Base-by-base conservation (phyloP, 176 grass and related monocot species). In the Phyllostachys edulis region DNA sequence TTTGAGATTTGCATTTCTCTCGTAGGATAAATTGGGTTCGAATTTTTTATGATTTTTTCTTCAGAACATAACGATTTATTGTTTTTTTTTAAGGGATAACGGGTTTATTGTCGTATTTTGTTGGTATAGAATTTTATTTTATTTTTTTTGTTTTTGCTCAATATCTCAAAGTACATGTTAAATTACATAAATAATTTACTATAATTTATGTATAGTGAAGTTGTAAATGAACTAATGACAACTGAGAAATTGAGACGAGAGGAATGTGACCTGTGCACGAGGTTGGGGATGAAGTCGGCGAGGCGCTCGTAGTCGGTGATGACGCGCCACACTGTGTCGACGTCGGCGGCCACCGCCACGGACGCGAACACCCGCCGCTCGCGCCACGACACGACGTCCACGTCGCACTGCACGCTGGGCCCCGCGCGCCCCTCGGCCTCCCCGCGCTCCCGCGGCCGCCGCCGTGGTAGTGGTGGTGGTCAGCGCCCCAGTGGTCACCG, bases 271-370 rank as follows among this genome's bases (percentile, higher is more conserved):
- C 92, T 95, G 68, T 93, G 92, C 3, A 98, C 87, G 42, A 98
- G 96, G 90, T 98, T 98, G 34, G 96, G 92, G 65, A 98, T 93
- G 83, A 90, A 98, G 46, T 98, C 89, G 32, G 96, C 96, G 29
- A 98, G 92, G 69, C 92, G 89, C 84, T 95, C 92, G 77, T 98
- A 98, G 80, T 98, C 96, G 34, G 96, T 98, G 82, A 98, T 92
- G 82, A 95, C 91, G 70, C 88, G 82, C 96, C 96, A 98, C 24
- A 98, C 63, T 18, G 96, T 87, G 51, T 93, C 92, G 52, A 92
- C 89, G 63, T 95, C 96, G 57, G 96, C 96, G 80, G 87, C 85
- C 67, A 91, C 90, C 23, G 71, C 24, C 38, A 98, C 87, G 78
- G 92, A 90, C 23, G 85, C 91, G 65, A 80, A 61, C 79, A 98